Evolutionary conservation across 2,329 filamentous ascomycete genomes (phyloP), one percentile per base, ranked within the genome.

Genomic region (Dichotomopilus funicola): DNA sequence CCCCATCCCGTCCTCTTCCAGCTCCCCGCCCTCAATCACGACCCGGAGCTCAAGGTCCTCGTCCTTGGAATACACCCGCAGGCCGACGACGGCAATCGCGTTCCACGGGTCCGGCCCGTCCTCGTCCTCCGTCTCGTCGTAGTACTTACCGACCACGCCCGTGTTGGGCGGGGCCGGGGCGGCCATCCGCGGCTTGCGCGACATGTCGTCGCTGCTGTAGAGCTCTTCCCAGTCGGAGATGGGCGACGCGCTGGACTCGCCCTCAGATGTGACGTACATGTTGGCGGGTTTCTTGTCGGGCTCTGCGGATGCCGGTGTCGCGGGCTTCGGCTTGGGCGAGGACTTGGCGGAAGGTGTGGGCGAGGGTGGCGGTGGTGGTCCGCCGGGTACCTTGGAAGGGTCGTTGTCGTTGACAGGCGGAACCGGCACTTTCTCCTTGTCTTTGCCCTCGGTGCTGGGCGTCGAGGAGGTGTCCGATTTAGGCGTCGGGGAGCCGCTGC

Each of bases 51-150:
- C 75, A 2, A 83, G 70, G 36, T 72, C 68, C 45, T 76, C 73
- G 64, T 85, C 72, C 62, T 79, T 80, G 65, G 78, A 76, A 66
- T 85, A 86, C 5, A 86, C 78, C 4, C 81, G 76, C 51, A 86
- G 70, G 0, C 83, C 82, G 0, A 86, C 76, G 13, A 85, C 78
- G 51, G 76, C 79, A 46, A 85, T 75, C 4, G 82, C 82, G 64
- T 85, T 85, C 82, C 83, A 86, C 1, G 80, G 78, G 31, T 80
- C 76, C 31, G 74, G 68, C 59, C 80, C 76, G 49, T 78, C 78
- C 54, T 82, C 79, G 59, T 81, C 79, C 8, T 82, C 78, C 0
- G 73, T 74, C 19, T 79, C 76, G 40, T 79, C 78, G 2, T 73
- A 69, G 6, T 73, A 71, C 4, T 65, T 55, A 40, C 55, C 59